Percentiles rank a stretch among this genome's conserved stretches.
Conservation (phyloP, 805 yeast genomes). For the Barnettozyma siamensis region DNA sequence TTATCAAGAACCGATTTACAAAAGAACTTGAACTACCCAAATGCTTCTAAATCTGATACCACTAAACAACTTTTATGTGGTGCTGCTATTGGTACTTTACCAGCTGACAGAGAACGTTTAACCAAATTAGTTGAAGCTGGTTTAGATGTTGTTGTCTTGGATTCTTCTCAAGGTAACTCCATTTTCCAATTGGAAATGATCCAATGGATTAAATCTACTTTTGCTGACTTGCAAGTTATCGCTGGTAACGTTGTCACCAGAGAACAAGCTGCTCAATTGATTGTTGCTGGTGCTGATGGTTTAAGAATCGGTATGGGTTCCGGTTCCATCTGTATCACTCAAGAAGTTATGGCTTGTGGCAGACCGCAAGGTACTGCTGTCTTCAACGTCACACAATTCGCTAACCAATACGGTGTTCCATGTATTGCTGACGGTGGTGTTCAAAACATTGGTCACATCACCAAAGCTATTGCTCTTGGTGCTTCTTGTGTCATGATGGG, state of each 20-base stretch:
- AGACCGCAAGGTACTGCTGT: conserved; percentile 99
- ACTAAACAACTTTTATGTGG: conserved; percentile 97
- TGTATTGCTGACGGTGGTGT: conserved; percentile 99
- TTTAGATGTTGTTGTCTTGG: conserved; percentile 90
- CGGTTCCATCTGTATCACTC: conserved; percentile 98
- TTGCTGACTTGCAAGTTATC: conserved; percentile 78
- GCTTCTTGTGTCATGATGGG: conserved; percentile 99
- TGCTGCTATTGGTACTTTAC: conserved; percentile 96
- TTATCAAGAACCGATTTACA: conserved; percentile 94
- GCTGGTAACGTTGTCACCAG: conserved; percentile 99
- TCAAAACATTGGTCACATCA: conserved; percentile 96
- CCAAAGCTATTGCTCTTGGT: conserved; percentile 94
- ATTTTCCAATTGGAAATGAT: conserved; percentile 91
- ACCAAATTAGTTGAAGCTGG: conserved; percentile 87
- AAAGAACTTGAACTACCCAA: conserved; percentile 90
- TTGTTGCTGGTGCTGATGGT: conserved; percentile 96
- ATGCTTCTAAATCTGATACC: conserved; percentile 87
- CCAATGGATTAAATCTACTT: conserved; percentile 78
- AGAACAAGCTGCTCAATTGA: conserved; percentile 96
- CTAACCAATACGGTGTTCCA: conserved; percentile 94
- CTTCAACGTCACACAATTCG: conserved; percentile 87
- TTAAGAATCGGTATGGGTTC: conserved; percentile 99
- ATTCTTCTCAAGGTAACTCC: conserved; percentile 98
- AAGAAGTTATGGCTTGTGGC: conserved; percentile 99
- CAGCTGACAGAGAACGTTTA: conserved; percentile 82